Evolutionary conservation across 768 basidiomycete genomes (phyloP), one percentile per base, ranked within the genome.

Genomic region (Chalciporus chontae): DNA sequence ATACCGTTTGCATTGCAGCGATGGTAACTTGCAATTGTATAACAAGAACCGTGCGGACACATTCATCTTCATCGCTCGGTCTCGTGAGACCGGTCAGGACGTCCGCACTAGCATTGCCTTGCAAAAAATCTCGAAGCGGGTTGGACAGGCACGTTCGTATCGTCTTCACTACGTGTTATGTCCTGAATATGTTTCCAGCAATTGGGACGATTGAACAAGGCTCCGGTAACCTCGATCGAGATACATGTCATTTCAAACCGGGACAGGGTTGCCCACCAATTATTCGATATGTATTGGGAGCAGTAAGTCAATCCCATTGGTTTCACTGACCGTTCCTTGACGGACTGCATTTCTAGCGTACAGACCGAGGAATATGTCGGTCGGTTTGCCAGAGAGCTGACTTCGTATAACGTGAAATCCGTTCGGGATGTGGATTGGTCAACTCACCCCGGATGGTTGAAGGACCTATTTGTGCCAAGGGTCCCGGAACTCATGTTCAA

Each of bases 241-340:
- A 72, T 85, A 8, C 84, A 85, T 59, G 84, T 86, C 4, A 77
- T 85, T 9, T 85, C 84, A 0, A 84, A 85, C 58, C 70, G 83
- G 11, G 84, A 85, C 61, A 76, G 81, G 9, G 69, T 83, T 3
- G 80, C 83, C 0, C 82, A 84, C 57, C 81, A 84, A 64, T 60
- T 81, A 0, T 85, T 87, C 54, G 84, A 87, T 59, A 60, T 85
- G 29, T 81, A 82, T 68, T 81, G 83, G 58, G 80, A 84, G 31
- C 79, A 83, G 84, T 84, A 62, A 63, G 83, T 69, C 17, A 8
- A 4, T 13, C 9, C 4, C 17, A 8, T 8, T 14, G 26, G 47
- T 39, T n/a, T 8, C 6, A 10, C 9, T 3, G 8, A 9, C 2
- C 21, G 15, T 41, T 47, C 18, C 8, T 43, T 29, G 5, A 51